Conservation (phyloP, 768 basidiomycete genomes). For the Naganishia randhawae region DNA sequence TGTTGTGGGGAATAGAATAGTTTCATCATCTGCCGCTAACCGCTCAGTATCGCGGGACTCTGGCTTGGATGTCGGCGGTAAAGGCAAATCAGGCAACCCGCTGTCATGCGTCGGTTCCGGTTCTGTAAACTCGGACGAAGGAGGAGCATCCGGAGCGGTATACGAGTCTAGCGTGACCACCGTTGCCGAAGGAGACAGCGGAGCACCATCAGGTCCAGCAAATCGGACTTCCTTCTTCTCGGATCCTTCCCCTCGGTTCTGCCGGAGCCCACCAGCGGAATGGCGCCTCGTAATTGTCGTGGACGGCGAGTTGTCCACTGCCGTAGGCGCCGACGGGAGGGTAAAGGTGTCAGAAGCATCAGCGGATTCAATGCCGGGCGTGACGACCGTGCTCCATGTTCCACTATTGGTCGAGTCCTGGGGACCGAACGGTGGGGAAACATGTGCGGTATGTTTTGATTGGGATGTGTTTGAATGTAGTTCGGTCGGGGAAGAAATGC, state of each 20-base stretch:
- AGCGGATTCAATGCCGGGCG: constrained; percentile 58
- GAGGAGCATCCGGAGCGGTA: constrained; percentile 41
- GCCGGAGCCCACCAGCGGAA: neutral
- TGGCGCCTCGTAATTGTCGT: neutral
- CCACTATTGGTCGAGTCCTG: constrained; percentile 54
- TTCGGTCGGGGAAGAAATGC: neutral
- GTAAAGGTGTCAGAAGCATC: constrained; percentile 24
- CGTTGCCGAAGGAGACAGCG: constrained; percentile 44
- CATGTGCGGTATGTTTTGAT: neutral
- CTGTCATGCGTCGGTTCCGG: neutral
- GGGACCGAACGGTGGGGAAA: neutral
- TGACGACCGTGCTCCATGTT: constrained; percentile 72
- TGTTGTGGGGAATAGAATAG: constrained; percentile 30
- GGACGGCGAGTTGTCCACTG: neutral
- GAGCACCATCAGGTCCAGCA: constrained; percentile 49
- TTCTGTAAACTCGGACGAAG: constrained; percentile 37
- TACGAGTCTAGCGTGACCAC: constrained; percentile 33
- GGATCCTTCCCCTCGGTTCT: constrained; percentile 2
- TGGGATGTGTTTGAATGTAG: neutral
- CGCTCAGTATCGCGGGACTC: neutral
- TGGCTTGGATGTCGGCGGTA: neutral
- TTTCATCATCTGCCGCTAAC: constrained; percentile 12
- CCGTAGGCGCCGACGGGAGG: neutral
- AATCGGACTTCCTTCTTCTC: constrained; percentile 48
- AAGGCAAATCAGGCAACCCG: neutral